Conservation (phyloP, 1,284 basidiomycete species). For the Lignosus rhinocerotis region DNA sequence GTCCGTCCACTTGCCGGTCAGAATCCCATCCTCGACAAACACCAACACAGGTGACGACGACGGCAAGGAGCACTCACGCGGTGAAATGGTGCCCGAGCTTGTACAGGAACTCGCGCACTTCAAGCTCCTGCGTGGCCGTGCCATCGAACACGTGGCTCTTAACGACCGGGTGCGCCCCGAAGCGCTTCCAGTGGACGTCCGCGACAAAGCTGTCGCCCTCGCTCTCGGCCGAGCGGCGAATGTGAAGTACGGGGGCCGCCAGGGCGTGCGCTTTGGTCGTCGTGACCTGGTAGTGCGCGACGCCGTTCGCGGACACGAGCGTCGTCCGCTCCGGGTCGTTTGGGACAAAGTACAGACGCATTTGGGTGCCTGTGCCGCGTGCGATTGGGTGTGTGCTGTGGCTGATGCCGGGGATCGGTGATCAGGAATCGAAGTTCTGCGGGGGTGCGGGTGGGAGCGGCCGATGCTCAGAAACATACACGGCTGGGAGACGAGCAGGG, state of each 20-base stretch:
- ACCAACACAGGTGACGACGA: neutral
- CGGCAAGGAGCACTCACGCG: slow-evolving; percentile 38
- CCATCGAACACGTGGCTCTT: slow-evolving; percentile 42
- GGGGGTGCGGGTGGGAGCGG: neutral
- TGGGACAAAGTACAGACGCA: slow-evolving; percentile 52
- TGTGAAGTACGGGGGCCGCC: slow-evolving; percentile 33
- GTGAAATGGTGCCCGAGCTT: slow-evolving; percentile 42
- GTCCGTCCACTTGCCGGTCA: neutral
- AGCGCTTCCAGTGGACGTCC: slow-evolving; percentile 48
- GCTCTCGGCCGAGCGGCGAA: slow-evolving; percentile 40
- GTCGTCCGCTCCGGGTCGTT: slow-evolving; percentile 50
- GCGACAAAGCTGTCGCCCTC: slow-evolving; percentile 44
- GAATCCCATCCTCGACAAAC: neutral
- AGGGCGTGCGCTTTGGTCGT: slow-evolving; percentile 39
- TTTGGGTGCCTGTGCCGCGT: slow-evolving; percentile 20
- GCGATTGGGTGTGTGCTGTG: neutral
- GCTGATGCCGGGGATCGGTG: neutral
- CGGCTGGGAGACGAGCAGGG: neutral
- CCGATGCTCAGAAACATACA: neutral
- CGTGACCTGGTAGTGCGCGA: slow-evolving; percentile 46
- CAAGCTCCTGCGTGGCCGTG: slow-evolving; percentile 33
- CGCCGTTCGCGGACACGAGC: slow-evolving; percentile 49
- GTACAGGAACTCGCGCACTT: slow-evolving; percentile 46
- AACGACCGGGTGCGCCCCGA: slow-evolving; percentile 44
- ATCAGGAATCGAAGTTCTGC: neutral